phyloP scores from a whole-genome alignment of 2,329 filamentous ascomycete genomes.

The Xylariales sp. region DNA sequence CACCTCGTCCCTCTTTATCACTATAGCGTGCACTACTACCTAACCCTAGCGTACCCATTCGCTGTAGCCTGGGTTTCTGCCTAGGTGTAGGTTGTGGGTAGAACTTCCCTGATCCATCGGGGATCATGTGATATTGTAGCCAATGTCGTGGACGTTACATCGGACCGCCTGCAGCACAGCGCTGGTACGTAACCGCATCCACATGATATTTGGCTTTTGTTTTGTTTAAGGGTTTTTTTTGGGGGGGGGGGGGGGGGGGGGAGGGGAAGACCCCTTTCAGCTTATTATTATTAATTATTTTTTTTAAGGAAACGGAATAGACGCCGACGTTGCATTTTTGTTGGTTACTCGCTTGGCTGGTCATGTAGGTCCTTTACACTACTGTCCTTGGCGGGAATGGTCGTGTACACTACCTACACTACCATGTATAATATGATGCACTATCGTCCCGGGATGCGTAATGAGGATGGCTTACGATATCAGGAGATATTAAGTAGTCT shows the following conservation, averaged over 20 bases:
- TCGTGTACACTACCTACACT: too few relatives aligned
- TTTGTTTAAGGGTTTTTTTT: too few relatives aligned
- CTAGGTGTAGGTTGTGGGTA: too few relatives aligned
- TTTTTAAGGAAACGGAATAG: not conserved
- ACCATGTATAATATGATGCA: not conserved
- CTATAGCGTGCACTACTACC: not conserved
- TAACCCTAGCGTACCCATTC: too few relatives aligned
- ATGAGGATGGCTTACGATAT: conserved; percentile 3
- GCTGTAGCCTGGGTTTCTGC: too few relatives aligned
- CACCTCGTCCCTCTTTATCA: conserved; percentile 1
- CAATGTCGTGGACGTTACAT: conserved; percentile 26
- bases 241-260: too few relatives aligned
- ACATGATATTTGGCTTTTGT: not conserved
- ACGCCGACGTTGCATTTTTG: conserved; percentile 28
- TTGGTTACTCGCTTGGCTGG: not conserved
- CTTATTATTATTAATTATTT: too few relatives aligned
- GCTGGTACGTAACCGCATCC: conserved; percentile 19
- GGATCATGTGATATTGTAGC: conserved; percentile 30
- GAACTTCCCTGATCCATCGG: conserved; percentile 1
- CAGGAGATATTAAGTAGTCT: too few relatives aligned
- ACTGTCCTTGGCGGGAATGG: conserved; percentile 5
- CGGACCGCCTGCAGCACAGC: conserved; percentile 16
- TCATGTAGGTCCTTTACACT: not conserved
- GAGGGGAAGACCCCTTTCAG: too few relatives aligned
- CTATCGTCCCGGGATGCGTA: not conserved